These are phyloP conservation scores for Exophiala mesophila DNA, from an alignment of 2,329 filamentous ascomycete genomes.

Conservation along the genomic window DNA sequence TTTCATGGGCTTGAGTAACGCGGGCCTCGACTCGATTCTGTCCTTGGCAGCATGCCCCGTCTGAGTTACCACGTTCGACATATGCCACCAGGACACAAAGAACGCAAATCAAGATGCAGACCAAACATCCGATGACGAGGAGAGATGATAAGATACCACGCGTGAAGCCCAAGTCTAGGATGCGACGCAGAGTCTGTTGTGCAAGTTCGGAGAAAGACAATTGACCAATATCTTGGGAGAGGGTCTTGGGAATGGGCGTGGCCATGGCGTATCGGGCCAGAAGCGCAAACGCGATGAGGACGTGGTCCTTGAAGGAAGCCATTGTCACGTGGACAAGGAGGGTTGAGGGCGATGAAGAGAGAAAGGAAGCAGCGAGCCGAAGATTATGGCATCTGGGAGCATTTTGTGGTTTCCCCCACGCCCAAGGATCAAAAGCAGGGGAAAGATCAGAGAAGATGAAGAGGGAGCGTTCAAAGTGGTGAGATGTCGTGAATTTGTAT, in stretches of 20 bases:
- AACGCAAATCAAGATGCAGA: slow-evolving; percentile 14
- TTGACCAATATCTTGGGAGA: slow-evolving; percentile 7
- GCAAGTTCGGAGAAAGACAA: slow-evolving; percentile 18
- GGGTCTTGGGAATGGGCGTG: slow-evolving; percentile 10
- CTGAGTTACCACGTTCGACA: slow-evolving; percentile 8
- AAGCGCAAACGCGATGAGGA: slow-evolving; percentile 2
- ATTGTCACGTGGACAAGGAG: background rate
- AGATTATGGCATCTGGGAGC: background rate
- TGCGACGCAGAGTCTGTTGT: slow-evolving; percentile 10
- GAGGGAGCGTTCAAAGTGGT: background rate
- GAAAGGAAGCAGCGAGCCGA: background rate
- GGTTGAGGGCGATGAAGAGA: background rate
- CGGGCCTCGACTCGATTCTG: too few species aligned
- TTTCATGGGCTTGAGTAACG: background rate
- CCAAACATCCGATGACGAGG: slow-evolving; percentile 12
- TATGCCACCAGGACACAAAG: slow-evolving; percentile 9
- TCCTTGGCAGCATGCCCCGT: slow-evolving; percentile 10
- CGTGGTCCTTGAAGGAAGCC: background rate
- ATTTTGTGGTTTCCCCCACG: slow-evolving; percentile 2
- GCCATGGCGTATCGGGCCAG: slow-evolving; percentile 3
- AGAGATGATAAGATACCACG: slow-evolving; percentile 10
- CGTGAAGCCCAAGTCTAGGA: slow-evolving; percentile 16
- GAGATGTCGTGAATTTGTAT: background rate
- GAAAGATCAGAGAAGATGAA: slow-evolving; percentile 2
- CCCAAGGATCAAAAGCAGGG: background rate